Base-by-base conservation (phyloP, 768 basidiomycete species). In the Trametes villosa region DNA sequence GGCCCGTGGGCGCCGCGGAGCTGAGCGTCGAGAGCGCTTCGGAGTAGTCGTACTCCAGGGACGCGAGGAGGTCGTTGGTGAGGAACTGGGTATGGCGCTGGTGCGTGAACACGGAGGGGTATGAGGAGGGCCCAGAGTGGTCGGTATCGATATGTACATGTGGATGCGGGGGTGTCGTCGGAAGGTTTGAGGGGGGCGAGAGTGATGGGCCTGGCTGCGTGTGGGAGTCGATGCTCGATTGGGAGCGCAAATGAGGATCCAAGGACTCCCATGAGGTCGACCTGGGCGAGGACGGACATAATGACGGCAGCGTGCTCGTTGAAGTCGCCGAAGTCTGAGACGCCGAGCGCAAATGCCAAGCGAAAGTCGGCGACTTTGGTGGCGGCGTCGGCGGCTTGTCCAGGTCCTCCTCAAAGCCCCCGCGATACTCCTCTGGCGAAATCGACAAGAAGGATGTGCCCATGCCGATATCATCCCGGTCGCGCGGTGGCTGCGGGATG, bases 41-140 rank as follows among this genome's bases (percentile, higher is more conserved):
- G 41, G 65, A 49, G 52, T 67, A 68, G 59, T 69, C 62, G 57
- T 71, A 70, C 15, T 65, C 68, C n/a, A 70, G 64, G 29, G 66
- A 57, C 13, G 65, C 53, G 13, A 63, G 40, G 36, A 67, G 66
- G 20, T 65, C 64, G 54, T 38, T 63, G 22, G 53, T 53, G 41
- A 67, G 38, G 22, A 56, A 54, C 31, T 60, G 63, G 46, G 64
- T 65, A 48, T 65, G 50, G 17, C 66, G 63, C 13, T 57, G 52
- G 54, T 52, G 57, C 27, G 63, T 27, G 42, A 42, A 57, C 4
- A 59, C 31, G 27, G 41, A 36, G 8, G 62, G 57, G 38, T 58
- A 53, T 33, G 51, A 33, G 31, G 56, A 18, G 13, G 44, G 61
- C 44, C 36, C 53, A 31, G 45, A 34, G 31, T 12, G 51, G 24